Conservation (phyloP, 2,329 filamentous ascomycete genomes). For the Lasiodiplodia hormozganensis region DNA sequence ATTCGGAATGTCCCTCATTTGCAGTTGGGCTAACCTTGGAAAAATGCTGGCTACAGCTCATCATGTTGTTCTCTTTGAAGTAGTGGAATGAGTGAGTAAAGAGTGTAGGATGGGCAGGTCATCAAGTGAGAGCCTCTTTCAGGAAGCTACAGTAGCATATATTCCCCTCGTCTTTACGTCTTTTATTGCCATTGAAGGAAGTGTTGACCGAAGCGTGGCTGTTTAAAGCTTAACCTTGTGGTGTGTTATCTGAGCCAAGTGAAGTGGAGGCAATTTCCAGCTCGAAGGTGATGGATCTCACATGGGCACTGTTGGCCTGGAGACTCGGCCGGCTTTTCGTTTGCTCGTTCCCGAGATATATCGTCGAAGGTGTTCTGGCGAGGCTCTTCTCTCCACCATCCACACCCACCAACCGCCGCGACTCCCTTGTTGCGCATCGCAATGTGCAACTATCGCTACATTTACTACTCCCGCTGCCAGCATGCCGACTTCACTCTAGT, state of each 20-base stretch:
- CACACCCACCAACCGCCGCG: background rate
- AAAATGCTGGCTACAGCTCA: background rate
- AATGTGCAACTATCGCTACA: constrained; percentile 47
- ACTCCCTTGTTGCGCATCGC: background rate
- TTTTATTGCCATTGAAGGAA: background rate
- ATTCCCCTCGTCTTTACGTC: background rate
- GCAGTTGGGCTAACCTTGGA: background rate
- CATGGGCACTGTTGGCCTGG: background rate
- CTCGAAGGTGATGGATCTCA: background rate
- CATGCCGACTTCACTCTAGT: constrained; percentile 42
- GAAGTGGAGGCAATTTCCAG: background rate
- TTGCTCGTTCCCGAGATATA: background rate
- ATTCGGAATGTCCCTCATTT: background rate
- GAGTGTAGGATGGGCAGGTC: background rate
- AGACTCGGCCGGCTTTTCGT: background rate
- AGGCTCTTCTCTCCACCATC: background rate
- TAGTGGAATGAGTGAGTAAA: background rate
- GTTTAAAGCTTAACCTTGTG: background rate
- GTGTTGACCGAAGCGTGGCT: background rate
- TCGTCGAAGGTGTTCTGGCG: background rate
- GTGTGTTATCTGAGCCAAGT: background rate
- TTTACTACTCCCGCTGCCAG: constrained; percentile 42
- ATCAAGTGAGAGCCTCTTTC: background rate
- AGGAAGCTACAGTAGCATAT: background rate
- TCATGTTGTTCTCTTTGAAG: background rate